Percentiles rank a stretch among this genome's conserved stretches.
phyloP scores from a whole-genome alignment of 352 stramenopile species.

The Phytophthora pistaciae region DNA sequence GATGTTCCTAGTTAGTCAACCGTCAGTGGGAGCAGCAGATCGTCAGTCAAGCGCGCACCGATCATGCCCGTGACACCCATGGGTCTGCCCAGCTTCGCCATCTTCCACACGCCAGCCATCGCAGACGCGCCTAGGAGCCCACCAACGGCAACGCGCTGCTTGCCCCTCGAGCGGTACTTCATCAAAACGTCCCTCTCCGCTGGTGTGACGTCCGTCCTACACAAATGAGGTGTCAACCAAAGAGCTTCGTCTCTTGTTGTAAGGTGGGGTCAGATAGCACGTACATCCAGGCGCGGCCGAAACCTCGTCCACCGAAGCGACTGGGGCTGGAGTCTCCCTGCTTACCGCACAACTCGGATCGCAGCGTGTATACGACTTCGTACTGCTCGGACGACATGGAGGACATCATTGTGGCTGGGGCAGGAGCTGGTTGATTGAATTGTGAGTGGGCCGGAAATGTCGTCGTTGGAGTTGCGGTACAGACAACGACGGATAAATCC shows the following conservation, averaged over 20 bases:
- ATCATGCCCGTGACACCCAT: conserved; percentile 23
- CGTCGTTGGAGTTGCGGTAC: too few relatives aligned
- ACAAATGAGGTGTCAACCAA: neutral
- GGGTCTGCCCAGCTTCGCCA: conserved; percentile 8
- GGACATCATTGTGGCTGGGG: neutral
- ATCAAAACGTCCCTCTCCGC: conserved; percentile 25
- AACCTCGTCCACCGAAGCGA: neutral
- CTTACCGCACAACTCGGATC: conserved; percentile 10
- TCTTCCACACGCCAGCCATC: conserved; percentile 31
- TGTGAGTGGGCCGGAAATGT: neutral
- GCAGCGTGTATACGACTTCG: conserved; percentile 14
- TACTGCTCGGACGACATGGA: conserved; percentile 5
- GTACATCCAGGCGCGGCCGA: neutral
- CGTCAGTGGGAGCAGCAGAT: neutral
- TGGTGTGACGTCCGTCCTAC: neutral
- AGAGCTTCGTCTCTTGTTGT: neutral
- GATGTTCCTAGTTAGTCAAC: neutral
- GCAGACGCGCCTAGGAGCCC: conserved; percentile 10
- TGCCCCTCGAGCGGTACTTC: conserved; percentile 19
- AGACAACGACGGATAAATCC: too few relatives aligned
- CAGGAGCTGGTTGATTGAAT: neutral
- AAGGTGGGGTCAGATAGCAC: neutral
- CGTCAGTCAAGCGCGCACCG: conserved; percentile 1
- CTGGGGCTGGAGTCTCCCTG: neutral
- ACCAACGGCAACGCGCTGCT: conserved; percentile 10